phyloP scores from a whole-genome alignment of 2,329 filamentous ascomycete genomes.

The Clonostachys byssicola region DNA sequence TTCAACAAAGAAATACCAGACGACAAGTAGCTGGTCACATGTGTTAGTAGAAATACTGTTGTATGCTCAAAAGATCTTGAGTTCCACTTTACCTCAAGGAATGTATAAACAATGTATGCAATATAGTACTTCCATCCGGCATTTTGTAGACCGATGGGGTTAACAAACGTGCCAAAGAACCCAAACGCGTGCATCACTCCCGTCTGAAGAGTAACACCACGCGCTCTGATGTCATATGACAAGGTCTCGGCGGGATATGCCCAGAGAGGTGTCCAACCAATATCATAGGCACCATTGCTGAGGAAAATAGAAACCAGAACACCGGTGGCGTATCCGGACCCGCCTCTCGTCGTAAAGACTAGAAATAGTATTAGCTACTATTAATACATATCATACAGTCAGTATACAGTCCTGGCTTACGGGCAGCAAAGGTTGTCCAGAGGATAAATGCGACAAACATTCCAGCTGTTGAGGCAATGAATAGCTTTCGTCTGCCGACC shows the following conservation, averaged over 20 bases:
- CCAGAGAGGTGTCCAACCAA: constrained; percentile 40
- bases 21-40: background rate
- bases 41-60: too few relatives aligned
- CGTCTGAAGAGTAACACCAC: too few relatives aligned
- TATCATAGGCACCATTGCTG: constrained; percentile 34
- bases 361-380: too few relatives aligned
- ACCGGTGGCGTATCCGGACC: too few relatives aligned
- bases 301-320: constrained; percentile 28
- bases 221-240: constrained; percentile 23
- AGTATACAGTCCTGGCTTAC: constrained; percentile 3
- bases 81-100: too few relatives aligned
- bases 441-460: constrained; percentile 10
- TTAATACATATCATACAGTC: constrained; percentile 1
- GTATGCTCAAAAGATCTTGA: too few relatives aligned
- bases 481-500: constrained; percentile 41
- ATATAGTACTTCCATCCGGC: too few relatives aligned
- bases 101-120: too few relatives aligned
- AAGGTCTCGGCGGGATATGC: constrained; percentile 30
- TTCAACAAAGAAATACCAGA: constrained; percentile 27
- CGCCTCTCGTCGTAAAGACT: too few relatives aligned
- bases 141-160: too few relatives aligned
- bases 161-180: too few relatives aligned
- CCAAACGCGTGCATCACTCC: too few relatives aligned
- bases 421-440: constrained; percentile 24
- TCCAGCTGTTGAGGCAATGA: constrained; percentile 33